Conservation (phyloP, 345 rosid species). For the Dimocarpus longan region DNA sequence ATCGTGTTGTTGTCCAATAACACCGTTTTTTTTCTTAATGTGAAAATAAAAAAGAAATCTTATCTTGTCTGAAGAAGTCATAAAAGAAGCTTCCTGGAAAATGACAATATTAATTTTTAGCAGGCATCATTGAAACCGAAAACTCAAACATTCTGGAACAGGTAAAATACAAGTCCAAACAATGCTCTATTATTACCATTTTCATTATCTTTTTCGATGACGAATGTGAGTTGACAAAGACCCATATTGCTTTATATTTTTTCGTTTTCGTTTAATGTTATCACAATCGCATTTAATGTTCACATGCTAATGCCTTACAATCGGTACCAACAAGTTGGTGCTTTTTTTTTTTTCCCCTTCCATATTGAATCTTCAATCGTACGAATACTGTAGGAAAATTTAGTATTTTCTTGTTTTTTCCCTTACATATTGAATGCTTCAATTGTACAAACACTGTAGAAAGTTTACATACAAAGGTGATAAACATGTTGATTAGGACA, state of each 20-base stretch:
- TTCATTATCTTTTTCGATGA: not conserved
- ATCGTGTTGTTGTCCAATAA: not conserved
- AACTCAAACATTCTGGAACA: not conserved
- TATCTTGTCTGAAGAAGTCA: not conserved
- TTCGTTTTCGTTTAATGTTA: not conserved
- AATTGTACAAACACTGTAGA: no score
- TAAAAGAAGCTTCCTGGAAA: not conserved
- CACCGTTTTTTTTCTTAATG: not conserved
- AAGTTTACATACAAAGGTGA: no score
- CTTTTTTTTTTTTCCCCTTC: no score
- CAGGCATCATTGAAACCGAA: not conserved
- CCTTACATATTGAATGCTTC: no score
- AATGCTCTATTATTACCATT: not conserved
- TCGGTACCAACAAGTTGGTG: not conserved
- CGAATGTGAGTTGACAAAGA: not conserved
- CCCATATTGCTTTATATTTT: not conserved
- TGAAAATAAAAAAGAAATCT: not conserved
- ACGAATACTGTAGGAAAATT: no score
- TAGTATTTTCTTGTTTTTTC: no score
- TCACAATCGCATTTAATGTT: no score
- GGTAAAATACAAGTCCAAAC: not conserved
- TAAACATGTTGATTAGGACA: no score
- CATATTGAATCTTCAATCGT: no score
- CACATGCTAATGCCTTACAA: no score
- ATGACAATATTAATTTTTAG: not conserved